Evolutionary conservation across 495 filamentous ascomycete species (phyloP).

Genomic region (Podospora fimiseda): DNA sequence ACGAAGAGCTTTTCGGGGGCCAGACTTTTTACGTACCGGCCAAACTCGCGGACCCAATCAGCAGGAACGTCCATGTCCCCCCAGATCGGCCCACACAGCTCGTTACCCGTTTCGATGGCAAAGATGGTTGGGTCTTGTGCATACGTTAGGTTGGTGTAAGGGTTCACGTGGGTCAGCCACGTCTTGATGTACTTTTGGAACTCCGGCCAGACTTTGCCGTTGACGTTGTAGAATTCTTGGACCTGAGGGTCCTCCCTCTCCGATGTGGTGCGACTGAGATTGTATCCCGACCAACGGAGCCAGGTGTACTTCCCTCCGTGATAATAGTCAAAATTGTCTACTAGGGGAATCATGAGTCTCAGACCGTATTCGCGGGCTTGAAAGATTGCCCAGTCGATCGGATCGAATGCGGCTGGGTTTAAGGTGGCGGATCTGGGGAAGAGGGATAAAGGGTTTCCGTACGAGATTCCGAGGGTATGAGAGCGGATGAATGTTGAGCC

Average conservation of each 20-base stretch:
- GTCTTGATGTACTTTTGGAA: conserved; percentile 49
- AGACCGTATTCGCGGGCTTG: conserved; percentile 47
- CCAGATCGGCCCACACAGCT: conserved; percentile 44
- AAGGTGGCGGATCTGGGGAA: conserved; percentile 38
- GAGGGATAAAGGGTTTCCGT: conserved; percentile 47
- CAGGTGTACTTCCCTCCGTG: conserved; percentile 54
- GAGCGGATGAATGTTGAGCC: conserved; percentile 46
- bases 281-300: conserved; percentile 46
- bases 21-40: conserved; percentile 41
- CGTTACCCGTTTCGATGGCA: conserved; percentile 51
- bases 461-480: conserved; percentile 50
- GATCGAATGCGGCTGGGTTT: conserved; percentile 44
- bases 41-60: conserved; percentile 44
- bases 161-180: conserved; percentile 46
- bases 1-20: conserved; percentile 45
- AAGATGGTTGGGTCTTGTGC: conserved; percentile 53
- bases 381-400: conserved; percentile 50
- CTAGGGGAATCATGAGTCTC: conserved; percentile 43
- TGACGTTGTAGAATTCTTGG: conserved; percentile 47
- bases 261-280: conserved; percentile 31
- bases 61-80: conserved; percentile 45
- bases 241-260: conserved; percentile 36
- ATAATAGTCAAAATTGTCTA: conserved; percentile 50
- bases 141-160: conserved; percentile 48
- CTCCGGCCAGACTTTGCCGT: conserved; percentile 35